Conservation (phyloP, 768 basidiomycete genomes). For the Panaeolus cyanescens region DNA sequence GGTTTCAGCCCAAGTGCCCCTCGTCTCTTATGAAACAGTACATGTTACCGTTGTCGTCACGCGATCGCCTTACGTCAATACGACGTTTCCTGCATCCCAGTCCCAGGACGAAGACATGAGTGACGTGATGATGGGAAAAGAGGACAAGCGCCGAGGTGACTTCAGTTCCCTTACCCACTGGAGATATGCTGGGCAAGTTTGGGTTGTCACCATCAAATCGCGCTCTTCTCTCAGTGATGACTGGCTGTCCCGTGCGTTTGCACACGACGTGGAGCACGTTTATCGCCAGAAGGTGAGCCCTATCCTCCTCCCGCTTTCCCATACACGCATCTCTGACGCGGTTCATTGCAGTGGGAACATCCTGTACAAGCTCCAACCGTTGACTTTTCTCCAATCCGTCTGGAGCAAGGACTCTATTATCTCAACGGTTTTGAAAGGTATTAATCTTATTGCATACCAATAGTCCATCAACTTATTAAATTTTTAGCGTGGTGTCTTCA, state of each 20-base stretch:
- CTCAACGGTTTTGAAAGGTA: neutral
- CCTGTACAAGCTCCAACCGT: neutral
- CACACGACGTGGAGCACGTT: neutral
- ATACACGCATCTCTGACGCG: too few species aligned
- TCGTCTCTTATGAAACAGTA: neutral
- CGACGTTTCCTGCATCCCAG: neutral
- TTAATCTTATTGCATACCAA: too few species aligned
- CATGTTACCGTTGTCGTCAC: neutral
- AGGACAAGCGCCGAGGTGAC: neutral
- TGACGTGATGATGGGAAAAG: neutral
- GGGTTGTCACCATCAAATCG: neutral
- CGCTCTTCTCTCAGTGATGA: neutral
- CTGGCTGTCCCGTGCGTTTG: neutral
- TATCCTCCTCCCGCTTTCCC: neutral
- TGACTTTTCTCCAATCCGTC: neutral
- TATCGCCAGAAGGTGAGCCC: neutral
- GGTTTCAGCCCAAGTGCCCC: neutral
- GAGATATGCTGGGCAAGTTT: neutral
- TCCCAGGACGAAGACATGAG: neutral
- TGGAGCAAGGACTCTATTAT: neutral
- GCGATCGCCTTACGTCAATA: neutral
- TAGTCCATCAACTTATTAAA: too few species aligned
- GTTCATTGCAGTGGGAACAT: neutral
- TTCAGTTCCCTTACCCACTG: neutral
- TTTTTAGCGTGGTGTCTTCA: neutral